Base-by-base conservation (phyloP, 176 grass and related monocot genomes). In the Musa beccarii region DNA sequence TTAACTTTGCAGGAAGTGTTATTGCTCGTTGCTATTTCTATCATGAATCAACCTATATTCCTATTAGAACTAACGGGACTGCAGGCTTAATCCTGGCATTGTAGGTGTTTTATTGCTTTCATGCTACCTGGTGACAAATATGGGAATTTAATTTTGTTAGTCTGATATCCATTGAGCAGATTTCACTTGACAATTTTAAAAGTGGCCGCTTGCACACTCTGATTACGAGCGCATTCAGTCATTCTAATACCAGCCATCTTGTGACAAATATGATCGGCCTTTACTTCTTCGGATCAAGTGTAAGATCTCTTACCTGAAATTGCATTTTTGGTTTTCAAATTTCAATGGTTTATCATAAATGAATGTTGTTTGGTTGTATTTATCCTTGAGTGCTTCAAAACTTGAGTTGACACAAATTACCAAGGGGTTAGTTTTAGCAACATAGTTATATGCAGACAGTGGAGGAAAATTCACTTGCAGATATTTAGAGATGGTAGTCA, bases 181-280 rank as follows among this genome's bases (percentile, higher is more conserved):
- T 91, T 89, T 99, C 88, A 8, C 70, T 99, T 49, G 88, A 91
- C 64, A 94, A 94, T 75, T 84, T 99, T 49, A 94, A 87, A 80
- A 89, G 86, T 8, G 86, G 90, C 11, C 78, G 95, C 16, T 59
- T 99, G 83, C 90, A 94, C 78, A 99, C 95, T 0, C 51, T 99
- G 85, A 79, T 98, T 69, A 98, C 88, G 0, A 87, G 52, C 77
- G 90, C 90, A 43, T 99, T 99, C 76, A 99, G 95, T 75, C 90
- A 99, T 69, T 57, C 51, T 63, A 80, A 88, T 9, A 0, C 15
- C 34, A 43, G 63, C 76, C 90, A 89, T 76, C 90, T 99, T 25
- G 8, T 94, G 66, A 73, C 75, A 70, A 93, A 93, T 85, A 93
- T 91, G 90, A 53, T 98, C 23, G 79, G 86, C 25, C 78, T 98